Base-by-base conservation (phyloP, 2,329 filamentous ascomycete species). In the Zelopaecilomyces penicillatus region DNA sequence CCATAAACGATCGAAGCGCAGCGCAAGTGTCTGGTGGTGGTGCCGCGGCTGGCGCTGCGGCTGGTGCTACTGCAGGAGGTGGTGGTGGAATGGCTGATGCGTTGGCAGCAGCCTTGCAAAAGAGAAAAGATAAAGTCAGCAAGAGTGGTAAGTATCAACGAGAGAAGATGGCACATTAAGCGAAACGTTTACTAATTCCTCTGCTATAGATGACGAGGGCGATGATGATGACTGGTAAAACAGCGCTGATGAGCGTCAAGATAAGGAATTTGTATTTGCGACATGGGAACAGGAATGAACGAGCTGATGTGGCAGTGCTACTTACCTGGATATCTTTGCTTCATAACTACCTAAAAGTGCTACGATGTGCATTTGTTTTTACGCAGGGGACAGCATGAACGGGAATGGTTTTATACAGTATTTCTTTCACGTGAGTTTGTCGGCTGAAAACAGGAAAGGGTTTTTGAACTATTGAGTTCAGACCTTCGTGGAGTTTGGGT, bases 91-190 rank as follows among this genome's bases (percentile, higher is more conserved):
- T 96, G 75, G 87, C 88, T 26, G 87, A 85, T 68, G 90, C 88
- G 39, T 68, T 95, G 55, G 87, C 87, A 48, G 83, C 80, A 48
- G 85, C 84, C 46, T 66, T 90, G 56, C 80, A 83, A 59, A 85
- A 87, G 68, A 77, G 91, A 64, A 96, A 96, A 73, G 81, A 88
- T 65, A 95, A 95, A 74, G 91, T 96, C 62, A 87, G 87, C 68
- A 84, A 87, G 63, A 95, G 87, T 74, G 91, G 91, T 96, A 80
- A 80, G 87, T 83, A 35, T 4, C 6, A 30, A 10, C 4, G 30
- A 19, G 19, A 19, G 19, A 19, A 19, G 19, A 19, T 19, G 19
- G 19, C 19, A 19, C 19, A 19, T 19, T 19, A 19, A 19, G 19
- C 19, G 3, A 19, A 19, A 19, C 3, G 19, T 19, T 19, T 19